Percentiles rank a stretch among this genome's conserved stretches.
phyloP scores from a whole-genome alignment of 2,329 filamentous ascomycete species.

The Colletotrichum lini region DNA sequence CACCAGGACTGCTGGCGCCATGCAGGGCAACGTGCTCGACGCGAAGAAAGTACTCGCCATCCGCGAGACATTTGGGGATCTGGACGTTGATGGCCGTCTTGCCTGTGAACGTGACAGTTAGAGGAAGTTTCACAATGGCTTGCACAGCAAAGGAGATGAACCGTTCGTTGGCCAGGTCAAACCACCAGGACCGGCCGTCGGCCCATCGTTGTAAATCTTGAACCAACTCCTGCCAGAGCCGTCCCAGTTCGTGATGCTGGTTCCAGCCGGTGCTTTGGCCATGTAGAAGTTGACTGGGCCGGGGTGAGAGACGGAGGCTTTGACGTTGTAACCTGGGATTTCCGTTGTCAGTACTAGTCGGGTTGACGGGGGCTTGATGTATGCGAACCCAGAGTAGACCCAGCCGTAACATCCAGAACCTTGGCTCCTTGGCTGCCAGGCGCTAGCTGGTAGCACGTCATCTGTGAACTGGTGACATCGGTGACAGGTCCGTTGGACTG shows the following conservation, averaged over 20 bases:
- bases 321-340: slow-evolving; percentile 50
- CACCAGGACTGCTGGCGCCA: slow-evolving; percentile 55
- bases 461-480: slow-evolving; percentile 60
- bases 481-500: slow-evolving; percentile 65
- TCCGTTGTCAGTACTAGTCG: background rate
- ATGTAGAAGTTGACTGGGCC: slow-evolving; percentile 59
- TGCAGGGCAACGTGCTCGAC: slow-evolving; percentile 66
- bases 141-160: slow-evolving; percentile 18
- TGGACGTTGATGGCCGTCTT: slow-evolving; percentile 54
- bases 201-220: slow-evolving; percentile 61
- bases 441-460: slow-evolving; percentile 66
- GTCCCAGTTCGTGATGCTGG: slow-evolving; percentile 53
- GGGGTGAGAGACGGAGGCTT: slow-evolving; percentile 58
- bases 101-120: slow-evolving; percentile 41
- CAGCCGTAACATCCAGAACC: slow-evolving; percentile 51
- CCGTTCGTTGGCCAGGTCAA: slow-evolving; percentile 59
- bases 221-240: slow-evolving; percentile 56
- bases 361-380: background rate
- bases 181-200: slow-evolving; percentile 52
- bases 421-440: slow-evolving; percentile 60
- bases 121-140: background rate
- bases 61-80: slow-evolving; percentile 60
- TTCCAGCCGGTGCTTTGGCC: slow-evolving; percentile 53
- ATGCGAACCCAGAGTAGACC: slow-evolving; percentile 42
- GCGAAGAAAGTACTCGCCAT: slow-evolving; percentile 65